Evolutionary conservation across 2,329 filamentous ascomycete species (phyloP), one percentile per base, ranked within the genome.

Genomic region (Apiospora kogelbergensis): DNA sequence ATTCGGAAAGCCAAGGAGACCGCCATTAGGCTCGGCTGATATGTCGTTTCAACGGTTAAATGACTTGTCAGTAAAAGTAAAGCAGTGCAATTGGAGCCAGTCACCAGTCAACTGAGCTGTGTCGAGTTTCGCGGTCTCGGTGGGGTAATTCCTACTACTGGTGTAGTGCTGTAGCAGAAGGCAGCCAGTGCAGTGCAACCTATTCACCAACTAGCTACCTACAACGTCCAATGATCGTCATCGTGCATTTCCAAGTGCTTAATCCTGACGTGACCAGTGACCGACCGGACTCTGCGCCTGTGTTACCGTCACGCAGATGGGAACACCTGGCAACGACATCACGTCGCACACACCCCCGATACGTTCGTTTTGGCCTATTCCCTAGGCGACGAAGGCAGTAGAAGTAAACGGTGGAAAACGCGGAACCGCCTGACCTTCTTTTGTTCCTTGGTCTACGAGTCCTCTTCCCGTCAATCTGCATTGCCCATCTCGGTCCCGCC

Each of bases 291-390:
- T 37, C 30, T 37, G 53, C 26, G 5, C 53, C n/a, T 60, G 53
- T 60, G 53, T 60, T 60, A 60, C 53, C 53, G 53, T 60, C 53
- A 60, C 53, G 30, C 53, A 60, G 53, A 13, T 37, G 53, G 26
- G 22, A 60, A 60, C 53, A 60, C 53, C 30, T 57, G 48, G 48
- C 48, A 57, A 5, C 48, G 15, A 57, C 24, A 57, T 57, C 48
- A 57, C 15, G 6, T 26, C 20, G 48, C 48, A 57, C 15, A 60
- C 30, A 37, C 53, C 4, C n/a, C 53, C 53, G 26, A n/a, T 57
- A 33, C 48, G 26, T 9, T 30, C 13, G 40, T 6, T 53, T 53
- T 30, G 24, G 46, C 26, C 7, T 17, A 60, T 60, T 37, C 6
- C 26, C 30, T 60, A 33, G 48, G 26, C 11, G 42, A 20, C 53